A percentile compares a stretch with the other conserved stretches of the same genome.
Conservation (phyloP, 805 yeast species). For the Clavispora vitiphila region DNA sequence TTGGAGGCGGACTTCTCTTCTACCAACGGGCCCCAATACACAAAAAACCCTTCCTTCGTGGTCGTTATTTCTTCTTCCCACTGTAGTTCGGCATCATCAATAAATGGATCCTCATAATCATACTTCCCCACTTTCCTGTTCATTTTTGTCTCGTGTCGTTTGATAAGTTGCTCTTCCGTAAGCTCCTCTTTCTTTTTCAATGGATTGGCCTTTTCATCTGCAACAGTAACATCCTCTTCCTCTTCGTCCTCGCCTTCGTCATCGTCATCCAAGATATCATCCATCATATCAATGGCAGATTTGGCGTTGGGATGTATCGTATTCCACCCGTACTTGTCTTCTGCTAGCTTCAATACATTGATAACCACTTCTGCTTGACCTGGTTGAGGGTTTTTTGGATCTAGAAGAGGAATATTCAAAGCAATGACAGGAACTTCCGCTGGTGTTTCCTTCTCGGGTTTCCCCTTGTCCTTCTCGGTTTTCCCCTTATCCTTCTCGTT, state of each 20-base stretch:
- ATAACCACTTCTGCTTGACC: conserved; percentile 62
- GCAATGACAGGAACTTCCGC: conserved; percentile 45
- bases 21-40: conserved; percentile 85
- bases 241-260: conserved; percentile 42
- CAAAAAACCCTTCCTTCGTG: conserved; percentile 93
- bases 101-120: conserved; percentile 90
- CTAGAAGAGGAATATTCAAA: conserved; percentile 47
- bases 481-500: not conserved
- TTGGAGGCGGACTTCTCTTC: conserved; percentile 40
- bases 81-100: conserved; percentile 86
- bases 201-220: conserved; percentile 9
- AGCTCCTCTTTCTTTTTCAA: conserved; percentile 23
- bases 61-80: conserved; percentile 94
- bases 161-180: conserved; percentile 40
- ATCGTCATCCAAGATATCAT: conserved; percentile 47
- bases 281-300: conserved; percentile 50
- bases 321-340: conserved; percentile 80
- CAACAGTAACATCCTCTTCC: conserved; percentile 22
- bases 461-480: conserved; percentile 6
- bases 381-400: conserved; percentile 44
- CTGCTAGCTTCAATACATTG: conserved; percentile 69
- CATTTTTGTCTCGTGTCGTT: conserved; percentile 41
- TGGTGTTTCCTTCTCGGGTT: conserved; percentile 6
- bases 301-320: conserved; percentile 63
- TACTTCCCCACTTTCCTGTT: conserved; percentile 84